Evolutionary conservation across 2,329 filamentous ascomycete species (phyloP), one percentile per base, ranked within the genome.

Genomic region (Paraphoma chrysanthemicola): DNA sequence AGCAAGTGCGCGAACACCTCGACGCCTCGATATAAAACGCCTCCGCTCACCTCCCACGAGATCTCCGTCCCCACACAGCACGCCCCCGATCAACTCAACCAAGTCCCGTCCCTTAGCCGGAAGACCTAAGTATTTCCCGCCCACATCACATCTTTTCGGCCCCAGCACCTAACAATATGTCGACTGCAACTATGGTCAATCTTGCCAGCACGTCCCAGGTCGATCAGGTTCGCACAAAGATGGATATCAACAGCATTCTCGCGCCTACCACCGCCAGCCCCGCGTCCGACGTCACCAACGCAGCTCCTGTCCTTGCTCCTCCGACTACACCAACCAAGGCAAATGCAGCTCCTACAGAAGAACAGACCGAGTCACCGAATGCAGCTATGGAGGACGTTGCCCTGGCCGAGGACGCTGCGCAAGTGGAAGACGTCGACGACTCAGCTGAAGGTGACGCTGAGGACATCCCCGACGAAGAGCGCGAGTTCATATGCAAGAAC

Each of bases 401-500:
- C 18, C 14, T 16, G 16, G 12, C 18, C 10, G 16, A 42, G 39
- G 39, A 42, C 12, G 9, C 23, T 6, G 23, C 16, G n/a, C 14
- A 51, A 16, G 38, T 57, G 18, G 44, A 56, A 6, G 39, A 57
- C 33, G 33, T 2, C 33, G 39, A 42, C 39, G 39, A 42, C 8
- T n/a, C 39, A 11, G 39, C 12, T 8, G 41, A 51, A 9, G 39
- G 8, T n/a, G 36, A 51, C 1, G 51, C 7, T 12, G 57, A 50
- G 5, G 54, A 62, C 14, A 47, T 58, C 4, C 47, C 56, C 9
- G 60, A 63, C 4, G 18, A 54, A 1, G 44, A 60, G 12, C 69
- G 72, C 43, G 68, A 74, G 50, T 77, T 76, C 45, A 52, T 56
- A 5, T 77, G 74, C 54, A 66, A 67, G 60, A 70, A 71, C 53